Evolutionary conservation across 495 filamentous ascomycete species (phyloP).

Genomic region (Astrothelium macrocarpum): DNA sequence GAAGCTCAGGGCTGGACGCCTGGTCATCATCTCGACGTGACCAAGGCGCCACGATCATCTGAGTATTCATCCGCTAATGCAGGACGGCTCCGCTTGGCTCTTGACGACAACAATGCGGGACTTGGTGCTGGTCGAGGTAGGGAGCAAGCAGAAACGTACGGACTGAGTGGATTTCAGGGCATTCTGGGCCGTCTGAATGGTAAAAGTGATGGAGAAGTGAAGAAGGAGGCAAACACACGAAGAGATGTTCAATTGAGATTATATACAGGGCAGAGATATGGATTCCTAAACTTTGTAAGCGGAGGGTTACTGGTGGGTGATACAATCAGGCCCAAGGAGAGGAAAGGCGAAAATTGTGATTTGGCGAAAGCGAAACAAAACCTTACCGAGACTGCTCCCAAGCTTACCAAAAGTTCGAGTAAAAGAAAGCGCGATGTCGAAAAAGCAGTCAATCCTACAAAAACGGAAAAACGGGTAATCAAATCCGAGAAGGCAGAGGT

Average conservation of each 20-base stretch:
- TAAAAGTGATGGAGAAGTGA: slow-evolving; percentile 58
- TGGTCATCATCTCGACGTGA: slow-evolving; percentile 66
- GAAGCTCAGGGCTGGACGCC: slow-evolving; percentile 83
- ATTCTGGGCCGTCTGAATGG: slow-evolving; percentile 84
- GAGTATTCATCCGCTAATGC: slow-evolving; percentile 66
- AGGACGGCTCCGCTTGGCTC: slow-evolving; percentile 63
- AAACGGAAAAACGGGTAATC: slow-evolving; percentile 41
- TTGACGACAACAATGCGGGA: slow-evolving; percentile 86
- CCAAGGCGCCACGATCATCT: slow-evolving; percentile 59
- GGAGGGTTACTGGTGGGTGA: slow-evolving; percentile 73
- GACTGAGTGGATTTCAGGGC: slow-evolving; percentile 72
- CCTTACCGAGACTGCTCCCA: slow-evolving; percentile 17
- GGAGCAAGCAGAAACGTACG: slow-evolving; percentile 60
- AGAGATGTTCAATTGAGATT: slow-evolving; percentile 54
- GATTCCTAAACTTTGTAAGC: slow-evolving; percentile 66
- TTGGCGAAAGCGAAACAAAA: slow-evolving; percentile 8
- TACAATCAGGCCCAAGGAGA: slow-evolving; percentile 25
- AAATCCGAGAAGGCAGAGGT: slow-evolving; percentile 33
- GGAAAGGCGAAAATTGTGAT: slow-evolving; percentile 12
- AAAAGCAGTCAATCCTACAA: slow-evolving; percentile 7
- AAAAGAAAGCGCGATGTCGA: slow-evolving; percentile 20
- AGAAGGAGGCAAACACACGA: slow-evolving; percentile 52
- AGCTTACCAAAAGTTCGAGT: slow-evolving; percentile 12
- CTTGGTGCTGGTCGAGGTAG: slow-evolving; percentile 61
- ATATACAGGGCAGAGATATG: slow-evolving; percentile 61